phyloP scores from a whole-genome alignment of 2,329 filamentous ascomycete genomes.

The Fusarium virguliforme region DNA sequence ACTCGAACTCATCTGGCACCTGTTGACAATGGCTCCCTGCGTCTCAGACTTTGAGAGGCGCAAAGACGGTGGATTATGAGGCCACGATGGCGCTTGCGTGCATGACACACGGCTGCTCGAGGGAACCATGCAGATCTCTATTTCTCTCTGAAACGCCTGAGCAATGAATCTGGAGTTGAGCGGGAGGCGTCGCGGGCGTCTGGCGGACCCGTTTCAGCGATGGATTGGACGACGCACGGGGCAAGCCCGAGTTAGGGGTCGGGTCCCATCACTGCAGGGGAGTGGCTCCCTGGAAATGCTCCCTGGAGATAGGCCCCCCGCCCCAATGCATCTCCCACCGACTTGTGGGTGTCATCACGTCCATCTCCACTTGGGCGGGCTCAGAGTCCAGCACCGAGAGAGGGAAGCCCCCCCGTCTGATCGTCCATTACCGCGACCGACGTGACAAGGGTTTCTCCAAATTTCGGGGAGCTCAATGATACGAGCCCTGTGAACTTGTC shows the following conservation, averaged over 20 bases:
- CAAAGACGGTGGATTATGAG: neutral
- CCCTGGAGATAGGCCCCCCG: constrained; percentile 29
- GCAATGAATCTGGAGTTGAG: constrained; percentile 12
- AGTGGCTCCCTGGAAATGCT: constrained; percentile 26
- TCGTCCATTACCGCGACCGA: constrained; percentile 40
- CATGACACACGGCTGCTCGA: neutral
- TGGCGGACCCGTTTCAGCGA: constrained; percentile 40
- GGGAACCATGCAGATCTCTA: constrained; percentile 27
- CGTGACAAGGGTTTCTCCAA: constrained; percentile 44
- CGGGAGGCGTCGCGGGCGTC: constrained; percentile 34
- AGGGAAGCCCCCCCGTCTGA: constrained; percentile 29
- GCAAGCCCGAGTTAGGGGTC: constrained; percentile 20
- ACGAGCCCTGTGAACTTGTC: constrained; percentile 13
- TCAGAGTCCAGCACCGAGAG: constrained; percentile 24
- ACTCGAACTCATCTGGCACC: neutral
- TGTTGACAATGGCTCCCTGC: no score
- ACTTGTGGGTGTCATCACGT: constrained; percentile 16
- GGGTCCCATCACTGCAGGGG: constrained; percentile 8
- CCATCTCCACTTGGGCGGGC: neutral
- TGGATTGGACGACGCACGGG: constrained; percentile 22
- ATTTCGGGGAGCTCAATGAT: constrained; percentile 35
- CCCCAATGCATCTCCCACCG: constrained; percentile 3
- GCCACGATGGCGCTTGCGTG: constrained; percentile 8
- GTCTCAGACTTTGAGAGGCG: neutral
- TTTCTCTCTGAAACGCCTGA: constrained; percentile 31